Conservation (phyloP, 2,329 filamentous ascomycete species). For the Diaporthe humulicola region DNA sequence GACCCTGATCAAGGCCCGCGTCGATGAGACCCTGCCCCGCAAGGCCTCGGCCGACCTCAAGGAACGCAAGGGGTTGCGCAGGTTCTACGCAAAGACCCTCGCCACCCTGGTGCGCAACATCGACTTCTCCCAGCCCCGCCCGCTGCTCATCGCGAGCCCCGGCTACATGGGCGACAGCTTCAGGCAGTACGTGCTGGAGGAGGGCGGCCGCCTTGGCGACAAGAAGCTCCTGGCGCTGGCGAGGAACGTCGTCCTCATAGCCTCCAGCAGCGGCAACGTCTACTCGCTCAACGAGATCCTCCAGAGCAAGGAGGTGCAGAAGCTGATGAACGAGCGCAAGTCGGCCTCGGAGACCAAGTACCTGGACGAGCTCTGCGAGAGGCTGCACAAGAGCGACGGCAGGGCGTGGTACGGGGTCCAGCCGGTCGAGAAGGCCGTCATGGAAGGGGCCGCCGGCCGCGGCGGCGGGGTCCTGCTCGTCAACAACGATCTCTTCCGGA, state of each 20-base stretch:
- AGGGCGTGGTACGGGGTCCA: slow-evolving; percentile 90
- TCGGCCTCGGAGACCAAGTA: slow-evolving; percentile 86
- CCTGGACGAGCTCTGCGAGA: slow-evolving; percentile 86
- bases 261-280: slow-evolving; percentile 86
- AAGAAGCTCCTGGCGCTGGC: slow-evolving; percentile 76
- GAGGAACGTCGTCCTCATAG: slow-evolving; percentile 79
- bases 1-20: slow-evolving; percentile 78
- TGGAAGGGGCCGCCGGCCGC: slow-evolving; percentile 87
- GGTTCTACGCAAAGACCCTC: slow-evolving; percentile 84
- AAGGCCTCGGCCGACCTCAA: slow-evolving; percentile 75
- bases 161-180: slow-evolving; percentile 90
- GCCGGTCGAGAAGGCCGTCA: slow-evolving; percentile 86
- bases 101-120: slow-evolving; percentile 82
- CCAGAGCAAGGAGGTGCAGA: slow-evolving; percentile 81
- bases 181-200: slow-evolving; percentile 77
- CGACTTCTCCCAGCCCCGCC: slow-evolving; percentile 78
- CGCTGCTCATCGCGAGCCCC: slow-evolving; percentile 87
- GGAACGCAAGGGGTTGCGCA: slow-evolving; percentile 78
- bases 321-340: slow-evolving; percentile 86
- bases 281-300: slow-evolving; percentile 91
- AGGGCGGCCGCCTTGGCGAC: slow-evolving; percentile 70
- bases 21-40: slow-evolving; percentile 77
- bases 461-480: slow-evolving; percentile 89
- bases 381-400: slow-evolving; percentile 86
- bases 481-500: slow-evolving; percentile 89